phyloP scores from a whole-genome alignment of 257 asterid species.

The Phtheirospermum japonicum region DNA sequence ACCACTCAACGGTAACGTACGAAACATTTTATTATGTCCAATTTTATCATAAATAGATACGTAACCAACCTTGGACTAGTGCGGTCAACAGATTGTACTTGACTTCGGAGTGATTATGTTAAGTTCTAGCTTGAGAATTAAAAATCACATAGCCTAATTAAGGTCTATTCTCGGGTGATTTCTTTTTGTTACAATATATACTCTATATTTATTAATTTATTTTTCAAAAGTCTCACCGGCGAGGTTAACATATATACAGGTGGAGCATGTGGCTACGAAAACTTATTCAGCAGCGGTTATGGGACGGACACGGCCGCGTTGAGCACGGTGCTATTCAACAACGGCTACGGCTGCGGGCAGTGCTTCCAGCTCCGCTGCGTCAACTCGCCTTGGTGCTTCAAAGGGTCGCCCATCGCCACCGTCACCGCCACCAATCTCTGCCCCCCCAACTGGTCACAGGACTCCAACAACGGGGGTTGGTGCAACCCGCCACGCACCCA shows the following conservation, averaged over 20 bases:
- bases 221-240: too few species aligned
- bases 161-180: too few species aligned
- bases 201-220: too few species aligned
- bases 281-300: slow-evolving; percentile 57
- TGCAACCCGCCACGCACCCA: slow-evolving; percentile 89
- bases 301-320: slow-evolving; percentile 74
- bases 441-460: slow-evolving; percentile 76
- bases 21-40: too few species aligned
- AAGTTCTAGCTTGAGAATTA: too few species aligned
- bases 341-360: slow-evolving; percentile 83
- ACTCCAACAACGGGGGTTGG: slow-evolving; percentile 82
- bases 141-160: too few species aligned
- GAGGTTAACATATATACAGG: slow-evolving; percentile 31
- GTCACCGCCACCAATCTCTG: slow-evolving; percentile 79
- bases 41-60: too few species aligned
- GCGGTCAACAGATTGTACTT: too few species aligned
- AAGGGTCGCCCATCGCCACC: slow-evolving; percentile 50
- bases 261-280: slow-evolving; percentile 86
- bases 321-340: slow-evolving; percentile 67
- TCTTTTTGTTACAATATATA: too few species aligned
- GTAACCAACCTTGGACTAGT: too few species aligned
- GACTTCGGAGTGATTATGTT: too few species aligned
- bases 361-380: slow-evolving; percentile 68
- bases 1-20: too few species aligned
- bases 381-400: slow-evolving; percentile 45